Base-by-base conservation (phyloP, 495 filamentous ascomycete species). In the Hypoxylon subgilvum region DNA sequence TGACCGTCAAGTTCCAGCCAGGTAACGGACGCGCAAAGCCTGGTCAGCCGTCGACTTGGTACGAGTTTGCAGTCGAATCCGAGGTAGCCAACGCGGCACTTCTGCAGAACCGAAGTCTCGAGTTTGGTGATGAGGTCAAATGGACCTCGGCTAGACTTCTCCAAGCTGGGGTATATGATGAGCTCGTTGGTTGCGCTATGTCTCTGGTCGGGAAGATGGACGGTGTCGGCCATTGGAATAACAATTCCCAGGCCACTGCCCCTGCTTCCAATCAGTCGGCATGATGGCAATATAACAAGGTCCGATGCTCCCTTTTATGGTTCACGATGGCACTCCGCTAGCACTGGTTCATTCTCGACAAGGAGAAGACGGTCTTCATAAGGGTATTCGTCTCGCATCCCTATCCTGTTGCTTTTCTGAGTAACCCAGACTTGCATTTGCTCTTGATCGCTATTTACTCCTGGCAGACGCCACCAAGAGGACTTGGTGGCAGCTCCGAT, bases 41-140 rank as follows among this genome's bases (percentile, higher is more conserved):
- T 41, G 30, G 6, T 9, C 39, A 64, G 10, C 19, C 67, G n/a
- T 31, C 61, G 2, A 40, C 42, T 8, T 82, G 77, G 78, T 77
- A 76, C 21, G 75, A 81, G 51, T 71, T 63, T 7, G 62, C 69
- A 1, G 55, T 82, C 13, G 50, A 72, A 2, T 75, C 69, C 6
- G 31, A 59, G 4, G 41, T 43, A 1, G 28, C 66, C 8, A 69
- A 75, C 6, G 22, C 55, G 2, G 28, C 68, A 0, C 65, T 79
- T 23, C n/a, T 62, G 9, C 49, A 75, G 58, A 80, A 82, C 52
- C 41, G 60, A 30, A 6, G 28, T 1, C 52, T 81, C 3, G 67
- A 62, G 21, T 3, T 77, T 6, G 78, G 77, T 4, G 68, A 78
- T 6, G 70, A 73, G 49, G 74, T 67, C 0, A 28, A 38, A 6